Evolutionary conservation across 495 filamentous ascomycete species (phyloP).

Genomic region (Tuber brumale): DNA sequence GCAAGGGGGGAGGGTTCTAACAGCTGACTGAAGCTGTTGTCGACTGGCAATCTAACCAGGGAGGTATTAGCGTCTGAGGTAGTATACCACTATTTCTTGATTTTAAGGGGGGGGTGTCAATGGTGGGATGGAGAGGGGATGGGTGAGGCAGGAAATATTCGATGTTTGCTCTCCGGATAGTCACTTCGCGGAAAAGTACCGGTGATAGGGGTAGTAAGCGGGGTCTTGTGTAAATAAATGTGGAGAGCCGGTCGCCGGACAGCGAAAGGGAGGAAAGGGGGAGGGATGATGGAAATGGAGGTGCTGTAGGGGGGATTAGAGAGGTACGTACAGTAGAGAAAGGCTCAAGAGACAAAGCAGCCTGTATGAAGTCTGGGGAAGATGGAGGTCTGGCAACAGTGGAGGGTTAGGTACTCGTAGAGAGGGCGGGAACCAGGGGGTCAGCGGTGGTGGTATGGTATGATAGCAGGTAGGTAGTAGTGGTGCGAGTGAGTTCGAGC

Average conservation of each 20-base stretch:
- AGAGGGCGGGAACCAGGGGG: neutral
- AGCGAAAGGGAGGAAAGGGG: slow-evolving; percentile 9
- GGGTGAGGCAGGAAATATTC: neutral
- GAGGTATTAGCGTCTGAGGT: neutral
- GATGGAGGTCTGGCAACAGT: neutral
- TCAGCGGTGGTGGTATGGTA: neutral
- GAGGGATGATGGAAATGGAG: neutral
- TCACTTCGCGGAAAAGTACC: neutral
- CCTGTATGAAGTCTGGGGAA: neutral
- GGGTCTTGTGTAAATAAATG: slow-evolving; percentile 4
- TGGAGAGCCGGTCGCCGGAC: slow-evolving; percentile 11
- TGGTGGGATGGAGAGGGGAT: neutral
- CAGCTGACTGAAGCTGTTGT: neutral
- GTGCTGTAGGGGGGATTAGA: slow-evolving; percentile 8
- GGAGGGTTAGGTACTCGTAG: neutral
- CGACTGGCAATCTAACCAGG: neutral
- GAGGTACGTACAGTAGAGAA: neutral
- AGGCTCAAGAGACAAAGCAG: neutral
- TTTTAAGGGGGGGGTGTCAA: neutral
- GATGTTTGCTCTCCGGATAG: neutral
- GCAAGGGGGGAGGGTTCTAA: neutral
- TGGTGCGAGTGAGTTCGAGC: neutral
- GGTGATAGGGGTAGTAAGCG: neutral
- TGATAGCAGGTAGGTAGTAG: neutral
- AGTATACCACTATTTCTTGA: neutral